Evolutionary conservation across 305 asterid species (phyloP).

Genomic region (Fraxinus dipetala): DNA sequence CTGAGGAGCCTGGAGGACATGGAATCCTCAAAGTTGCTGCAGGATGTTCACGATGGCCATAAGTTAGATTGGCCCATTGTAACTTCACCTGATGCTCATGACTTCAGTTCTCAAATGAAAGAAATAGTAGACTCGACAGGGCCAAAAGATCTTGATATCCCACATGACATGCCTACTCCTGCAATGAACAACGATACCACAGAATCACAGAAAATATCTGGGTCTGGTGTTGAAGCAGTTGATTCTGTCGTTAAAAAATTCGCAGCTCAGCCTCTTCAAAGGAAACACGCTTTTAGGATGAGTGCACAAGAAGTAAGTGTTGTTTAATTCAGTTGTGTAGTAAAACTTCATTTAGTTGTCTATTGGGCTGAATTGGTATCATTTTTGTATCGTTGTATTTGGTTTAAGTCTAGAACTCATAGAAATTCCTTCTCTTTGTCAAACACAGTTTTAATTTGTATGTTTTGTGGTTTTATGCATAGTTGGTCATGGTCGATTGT

Average conservation of each 20-base stretch:
- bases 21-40: conserved; percentile 52
- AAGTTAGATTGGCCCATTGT: conserved; percentile 37
- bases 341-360: not conserved
- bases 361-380: conserved; percentile 6
- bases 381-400: not conserved
- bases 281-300: conserved; percentile 59
- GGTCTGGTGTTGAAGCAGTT: conserved; percentile 20
- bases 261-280: conserved; percentile 44
- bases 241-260: conserved; percentile 35
- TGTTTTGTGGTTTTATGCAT: not conserved
- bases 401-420: not conserved
- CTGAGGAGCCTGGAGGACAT: conserved; percentile 56
- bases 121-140: conserved; percentile 36
- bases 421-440: not conserved
- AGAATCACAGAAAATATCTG: conserved; percentile 31
- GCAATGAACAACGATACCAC: conserved; percentile 30
- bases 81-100: conserved; percentile 29
- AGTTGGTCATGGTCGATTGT: not conserved
- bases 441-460: not conserved
- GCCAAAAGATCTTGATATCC: conserved; percentile 21
- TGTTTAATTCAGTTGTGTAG: conserved; percentile 11
- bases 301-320: conserved; percentile 58
- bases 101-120: conserved; percentile 31
- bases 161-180: conserved; percentile 27
- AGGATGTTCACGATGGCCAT: conserved; percentile 36